These are phyloP conservation scores for Setomelanomma holmii DNA, from an alignment of 2,329 filamentous ascomycete species.

Conservation along the genomic window DNA sequence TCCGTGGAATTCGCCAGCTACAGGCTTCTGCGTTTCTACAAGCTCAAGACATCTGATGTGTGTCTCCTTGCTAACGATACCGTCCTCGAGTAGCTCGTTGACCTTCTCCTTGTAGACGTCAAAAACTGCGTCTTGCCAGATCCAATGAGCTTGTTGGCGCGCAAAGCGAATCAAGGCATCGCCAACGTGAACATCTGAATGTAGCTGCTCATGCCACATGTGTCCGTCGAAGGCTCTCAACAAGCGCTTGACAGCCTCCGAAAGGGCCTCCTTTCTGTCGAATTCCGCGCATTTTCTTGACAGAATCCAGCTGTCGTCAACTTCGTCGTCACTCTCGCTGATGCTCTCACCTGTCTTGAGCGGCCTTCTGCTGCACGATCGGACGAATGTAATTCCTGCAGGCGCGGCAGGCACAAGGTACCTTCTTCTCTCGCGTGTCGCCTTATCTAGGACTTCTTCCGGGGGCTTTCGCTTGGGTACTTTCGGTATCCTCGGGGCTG, in stretches of 20 bases:
- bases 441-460: slow-evolving; percentile 22
- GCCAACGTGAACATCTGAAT: slow-evolving; percentile 40
- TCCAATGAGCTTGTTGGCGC: slow-evolving; percentile 23
- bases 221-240: slow-evolving; percentile 47
- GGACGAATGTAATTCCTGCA: slow-evolving; percentile 46
- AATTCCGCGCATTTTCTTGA: slow-evolving; percentile 37
- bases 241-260: slow-evolving; percentile 38
- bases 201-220: slow-evolving; percentile 46
- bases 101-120: slow-evolving; percentile 42
- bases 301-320: slow-evolving; percentile 48
- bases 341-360: slow-evolving; percentile 48
- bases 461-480: slow-evolving; percentile 19
- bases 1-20: neutral
- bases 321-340: slow-evolving; percentile 54
- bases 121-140: slow-evolving; percentile 29
- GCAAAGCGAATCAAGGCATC: slow-evolving; percentile 52
- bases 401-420: slow-evolving; percentile 48
- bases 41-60: slow-evolving; percentile 22
- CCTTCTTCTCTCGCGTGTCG: slow-evolving; percentile 23
- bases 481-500: neutral
- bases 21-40: slow-evolving; percentile 5
- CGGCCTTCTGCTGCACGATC: slow-evolving; percentile 48
- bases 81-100: slow-evolving; percentile 36
- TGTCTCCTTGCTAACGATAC: slow-evolving; percentile 33
- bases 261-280: slow-evolving; percentile 10